phyloP scores from a whole-genome alignment of 2,329 filamentous ascomycete genomes.

The Pseudogymnoascus sp. region DNA sequence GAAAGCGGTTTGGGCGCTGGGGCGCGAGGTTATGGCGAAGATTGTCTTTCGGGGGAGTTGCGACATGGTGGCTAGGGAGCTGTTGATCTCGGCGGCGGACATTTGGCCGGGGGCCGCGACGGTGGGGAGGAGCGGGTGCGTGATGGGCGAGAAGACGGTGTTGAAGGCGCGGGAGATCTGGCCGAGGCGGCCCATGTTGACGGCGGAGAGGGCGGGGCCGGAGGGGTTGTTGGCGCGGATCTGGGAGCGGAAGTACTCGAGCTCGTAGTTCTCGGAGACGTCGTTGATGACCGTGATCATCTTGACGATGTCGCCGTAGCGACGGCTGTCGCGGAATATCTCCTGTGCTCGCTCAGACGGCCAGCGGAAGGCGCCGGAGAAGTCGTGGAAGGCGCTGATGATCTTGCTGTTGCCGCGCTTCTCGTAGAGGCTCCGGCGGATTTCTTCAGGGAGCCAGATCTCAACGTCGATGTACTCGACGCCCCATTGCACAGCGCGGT shows the following conservation, averaged over 20 bases:
- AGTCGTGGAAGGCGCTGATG: constrained; percentile 89
- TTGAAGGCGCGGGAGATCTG: constrained; percentile 79
- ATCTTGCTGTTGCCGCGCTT: constrained; percentile 72
- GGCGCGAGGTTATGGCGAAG: constrained; percentile 66
- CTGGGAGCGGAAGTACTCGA: constrained; percentile 78
- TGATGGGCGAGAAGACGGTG: constrained; percentile 65
- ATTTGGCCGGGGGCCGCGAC: constrained; percentile 81
- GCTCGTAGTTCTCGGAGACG: constrained; percentile 80
- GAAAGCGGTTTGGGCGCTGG: constrained; percentile 69
- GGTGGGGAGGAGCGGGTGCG: constrained; percentile 73
- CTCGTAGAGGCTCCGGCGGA: constrained; percentile 59
- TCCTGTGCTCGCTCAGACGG: constrained; percentile 62
- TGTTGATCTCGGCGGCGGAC: constrained; percentile 79
- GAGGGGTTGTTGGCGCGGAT: constrained; percentile 62
- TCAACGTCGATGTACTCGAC: constrained; percentile 88
- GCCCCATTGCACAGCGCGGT: constrained; percentile 78
- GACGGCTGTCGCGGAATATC: constrained; percentile 62
- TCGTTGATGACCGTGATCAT: constrained; percentile 81
- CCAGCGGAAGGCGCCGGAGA: constrained; percentile 78
- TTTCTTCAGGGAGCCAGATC: constrained; percentile 73
- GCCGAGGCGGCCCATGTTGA: constrained; percentile 83
- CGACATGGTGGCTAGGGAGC: constrained; percentile 67
- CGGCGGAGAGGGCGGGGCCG: constrained; percentile 66
- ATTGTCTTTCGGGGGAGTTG: constrained; percentile 73
- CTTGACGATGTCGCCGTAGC: constrained; percentile 79